Evolutionary conservation across 1,284 basidiomycete genomes (phyloP), one percentile per base, ranked within the genome.

Genomic region (Heterobasidion occidentale): DNA sequence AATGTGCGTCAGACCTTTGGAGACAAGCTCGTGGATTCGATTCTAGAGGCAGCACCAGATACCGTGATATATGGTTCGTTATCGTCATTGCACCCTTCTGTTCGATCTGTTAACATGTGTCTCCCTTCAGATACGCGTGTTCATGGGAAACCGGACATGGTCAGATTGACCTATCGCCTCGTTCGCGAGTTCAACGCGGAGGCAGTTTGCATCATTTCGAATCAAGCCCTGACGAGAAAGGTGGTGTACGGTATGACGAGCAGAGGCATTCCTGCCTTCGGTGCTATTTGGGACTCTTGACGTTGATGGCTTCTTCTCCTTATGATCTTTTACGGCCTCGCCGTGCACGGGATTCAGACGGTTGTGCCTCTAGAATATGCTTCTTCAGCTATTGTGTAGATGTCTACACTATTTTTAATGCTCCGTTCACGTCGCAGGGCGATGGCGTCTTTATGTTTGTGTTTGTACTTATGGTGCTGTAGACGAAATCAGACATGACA

Each of bases 141-240:
- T 46, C 74, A 83, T 60, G 81, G 81, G 19, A 82, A 81, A 65
- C 80, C 81, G 3, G 80, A 83, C 67, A 81, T 83, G 79, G 78
- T 83, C 53, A 80, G 80, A 63, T 65, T 83, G 53, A 79, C 79
- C 7, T 78, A 79, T 59, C 74, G 77, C 42, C 70, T 84, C 45
- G 79, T 81, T 9, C 73, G 74, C 49, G 81, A 84, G 63, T 83
- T 81, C 68, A 67, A 83, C 36, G 81, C 82, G 3, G 81, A 84
- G 63, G 81, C 81, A 20, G 81, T 85, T 19, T 77, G 76, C 57
- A 73, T 84, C 49, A 83, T 84, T 55, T 83, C 81, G n/a, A 84
- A 84, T 65, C 79, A 79, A 63, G 80, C 75, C 59, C 66, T 84
- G 36, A 84, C 81, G n/a, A 67, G 74, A 56, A 83, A 83, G 67